phyloP scores from a whole-genome alignment of 768 basidiomycete species.

The Pulveroboletus sp. region DNA sequence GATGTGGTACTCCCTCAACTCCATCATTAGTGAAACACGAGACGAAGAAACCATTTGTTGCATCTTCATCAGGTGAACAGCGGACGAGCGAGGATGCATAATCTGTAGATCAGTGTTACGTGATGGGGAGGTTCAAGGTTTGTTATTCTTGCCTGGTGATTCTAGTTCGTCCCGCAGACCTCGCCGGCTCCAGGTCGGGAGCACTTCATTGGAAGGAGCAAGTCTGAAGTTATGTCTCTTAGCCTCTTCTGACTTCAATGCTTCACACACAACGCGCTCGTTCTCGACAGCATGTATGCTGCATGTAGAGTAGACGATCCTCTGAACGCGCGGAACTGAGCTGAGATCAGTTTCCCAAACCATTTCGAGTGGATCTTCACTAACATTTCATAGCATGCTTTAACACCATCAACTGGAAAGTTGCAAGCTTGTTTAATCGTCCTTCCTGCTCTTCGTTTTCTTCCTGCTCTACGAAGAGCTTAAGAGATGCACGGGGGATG shows the following conservation, averaged over 20 bases:
- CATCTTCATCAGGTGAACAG: slow-evolving; percentile 79
- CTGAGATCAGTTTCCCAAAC: slow-evolving; percentile 7
- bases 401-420: slow-evolving; percentile 89
- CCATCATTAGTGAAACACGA: slow-evolving; percentile 60
- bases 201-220: slow-evolving; percentile 61
- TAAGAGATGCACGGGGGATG: slow-evolving; percentile 1
- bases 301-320: slow-evolving; percentile 98
- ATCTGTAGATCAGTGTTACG: slow-evolving; percentile 33
- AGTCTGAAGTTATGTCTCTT: slow-evolving; percentile 57
- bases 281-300: slow-evolving; percentile 90
- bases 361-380: slow-evolving; percentile 12
- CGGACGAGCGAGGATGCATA: slow-evolving; percentile 63
- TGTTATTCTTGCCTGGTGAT: slow-evolving; percentile 40
- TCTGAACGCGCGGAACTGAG: slow-evolving; percentile 70
- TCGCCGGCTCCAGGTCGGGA: slow-evolving; percentile 82
- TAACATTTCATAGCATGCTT: slow-evolving; percentile 93
- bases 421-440: slow-evolving; percentile 78
- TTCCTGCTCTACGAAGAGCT: slow-evolving; percentile 45
- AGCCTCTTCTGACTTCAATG: slow-evolving; percentile 73
- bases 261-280: slow-evolving; percentile 82
- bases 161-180: slow-evolving; percentile 69
- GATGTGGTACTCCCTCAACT: background rate
- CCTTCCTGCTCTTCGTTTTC: slow-evolving; percentile 57
- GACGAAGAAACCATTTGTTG: slow-evolving; percentile 97
- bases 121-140: background rate